Percentiles rank a stretch among this genome's conserved stretches.
These are phyloP conservation scores for Chalciporus sp. DNA, from an alignment of 1,284 basidiomycete species.

Conservation along the genomic window DNA sequence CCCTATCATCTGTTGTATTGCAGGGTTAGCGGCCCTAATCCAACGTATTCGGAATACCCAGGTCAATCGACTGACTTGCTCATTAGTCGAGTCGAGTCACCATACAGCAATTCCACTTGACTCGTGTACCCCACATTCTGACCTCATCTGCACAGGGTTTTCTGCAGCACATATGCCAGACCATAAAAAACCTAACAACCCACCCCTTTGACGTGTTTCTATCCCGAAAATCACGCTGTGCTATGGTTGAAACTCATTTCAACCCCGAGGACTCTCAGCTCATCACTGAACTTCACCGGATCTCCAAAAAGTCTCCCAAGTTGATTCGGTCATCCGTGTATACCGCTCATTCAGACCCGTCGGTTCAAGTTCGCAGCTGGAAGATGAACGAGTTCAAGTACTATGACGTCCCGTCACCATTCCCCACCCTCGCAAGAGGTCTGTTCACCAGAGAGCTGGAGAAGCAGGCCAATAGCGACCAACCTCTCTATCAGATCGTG, in stretches of 20 bases:
- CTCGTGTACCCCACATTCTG: constrained; percentile 10
- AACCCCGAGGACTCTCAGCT: constrained; percentile 57
- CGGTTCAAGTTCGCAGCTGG: constrained; percentile 75
- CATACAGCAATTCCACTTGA: not conserved
- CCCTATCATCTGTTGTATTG: not conserved
- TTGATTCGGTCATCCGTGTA: constrained; percentile 61
- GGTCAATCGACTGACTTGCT: not conserved
- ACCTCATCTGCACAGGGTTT: not conserved
- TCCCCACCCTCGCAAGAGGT: constrained; percentile 89
- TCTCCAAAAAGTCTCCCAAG: constrained; percentile 58
- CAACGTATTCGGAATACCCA: not conserved
- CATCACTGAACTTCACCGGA: constrained; percentile 48
- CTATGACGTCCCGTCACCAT: constrained; percentile 84
- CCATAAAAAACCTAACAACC: not conserved
- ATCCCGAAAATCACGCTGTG: not conserved
- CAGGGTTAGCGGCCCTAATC: not conserved
- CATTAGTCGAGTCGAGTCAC: not conserved
- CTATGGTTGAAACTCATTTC: constrained; percentile 20
- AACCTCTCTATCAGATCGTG: constrained; percentile 69
- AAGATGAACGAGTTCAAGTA: constrained; percentile 97
- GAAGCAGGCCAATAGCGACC: constrained; percentile 18
- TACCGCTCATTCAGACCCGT: constrained; percentile 53
- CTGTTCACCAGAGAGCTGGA: constrained; percentile 66
- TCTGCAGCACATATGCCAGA: constrained; percentile 16
- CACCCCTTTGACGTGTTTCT: constrained; percentile 7